Evolutionary conservation across 257 asterid species (phyloP).

Genomic region (Solanum pinnatisectum): DNA sequence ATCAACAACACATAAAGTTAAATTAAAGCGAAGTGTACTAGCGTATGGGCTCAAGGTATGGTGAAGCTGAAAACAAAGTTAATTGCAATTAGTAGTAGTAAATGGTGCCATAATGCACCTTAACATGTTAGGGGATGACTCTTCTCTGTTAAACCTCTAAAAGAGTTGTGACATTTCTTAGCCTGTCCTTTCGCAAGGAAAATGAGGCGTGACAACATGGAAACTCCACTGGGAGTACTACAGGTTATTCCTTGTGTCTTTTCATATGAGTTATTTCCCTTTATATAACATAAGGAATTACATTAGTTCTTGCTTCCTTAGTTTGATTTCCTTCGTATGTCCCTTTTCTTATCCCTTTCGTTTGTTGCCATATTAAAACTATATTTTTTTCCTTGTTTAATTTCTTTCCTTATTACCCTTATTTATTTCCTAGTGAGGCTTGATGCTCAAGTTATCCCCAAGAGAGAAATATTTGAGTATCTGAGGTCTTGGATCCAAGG

Average conservation of each 20-base stretch:
- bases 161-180: not conserved
- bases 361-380: not conserved
- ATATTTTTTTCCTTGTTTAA: not conserved
- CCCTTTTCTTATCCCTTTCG: not conserved
- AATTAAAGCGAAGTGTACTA: not conserved
- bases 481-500: not conserved
- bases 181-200: not conserved
- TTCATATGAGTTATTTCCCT: not conserved
- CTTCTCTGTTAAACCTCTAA: not conserved
- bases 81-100: not conserved
- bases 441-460: not conserved
- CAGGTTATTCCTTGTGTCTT: not conserved
- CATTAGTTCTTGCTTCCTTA: not conserved
- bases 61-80: not conserved
- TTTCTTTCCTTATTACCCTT: not conserved
- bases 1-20: not conserved
- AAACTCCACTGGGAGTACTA: not conserved
- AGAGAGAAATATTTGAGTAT: not conserved
- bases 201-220: not conserved
- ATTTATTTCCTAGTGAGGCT: not conserved
- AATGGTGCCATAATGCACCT: not conserved
- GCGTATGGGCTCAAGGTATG: not conserved
- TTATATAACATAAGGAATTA: not conserved
- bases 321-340: not conserved
- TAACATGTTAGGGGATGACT: not conserved